Evolutionary conservation across 2,329 filamentous ascomycete species (phyloP).

Genomic region (Endothia cerciana): DNA sequence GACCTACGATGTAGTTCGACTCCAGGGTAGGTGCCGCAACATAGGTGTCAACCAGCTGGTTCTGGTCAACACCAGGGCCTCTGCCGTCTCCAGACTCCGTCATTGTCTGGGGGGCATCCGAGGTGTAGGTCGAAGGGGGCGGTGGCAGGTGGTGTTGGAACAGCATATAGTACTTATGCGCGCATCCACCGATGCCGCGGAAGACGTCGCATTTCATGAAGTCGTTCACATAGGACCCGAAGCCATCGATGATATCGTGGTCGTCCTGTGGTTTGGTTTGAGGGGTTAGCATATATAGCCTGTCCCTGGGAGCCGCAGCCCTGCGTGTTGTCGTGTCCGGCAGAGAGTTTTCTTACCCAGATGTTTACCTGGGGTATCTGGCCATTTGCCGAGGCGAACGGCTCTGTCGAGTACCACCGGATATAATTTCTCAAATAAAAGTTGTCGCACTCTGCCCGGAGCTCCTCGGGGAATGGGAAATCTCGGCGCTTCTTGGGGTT

Average conservation of each 20-base stretch:
- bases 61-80: slow-evolving; percentile 61
- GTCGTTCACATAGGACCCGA: slow-evolving; percentile 88
- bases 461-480: slow-evolving; percentile 74
- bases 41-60: slow-evolving; percentile 75
- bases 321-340: no score
- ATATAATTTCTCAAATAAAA: slow-evolving; percentile 94
- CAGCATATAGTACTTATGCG: slow-evolving; percentile 97
- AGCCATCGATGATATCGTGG: slow-evolving; percentile 73
- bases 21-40: slow-evolving; percentile 64
- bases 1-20: slow-evolving; percentile 77
- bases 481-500: slow-evolving; percentile 83
- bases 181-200: slow-evolving; percentile 85
- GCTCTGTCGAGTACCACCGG: slow-evolving; percentile 78
- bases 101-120: slow-evolving; percentile 59
- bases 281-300: no score
- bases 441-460: slow-evolving; percentile 82
- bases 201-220: slow-evolving; percentile 95
- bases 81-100: slow-evolving; percentile 17
- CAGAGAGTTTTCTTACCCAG: no score
- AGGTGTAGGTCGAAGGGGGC: slow-evolving; percentile 83
- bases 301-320: no score
- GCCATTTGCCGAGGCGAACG: slow-evolving; percentile 83
- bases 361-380: slow-evolving; percentile 97
- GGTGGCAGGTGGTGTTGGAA: slow-evolving; percentile 95
- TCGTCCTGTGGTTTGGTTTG: no score